phyloP scores from a whole-genome alignment of 2,329 filamentous ascomycete genomes.

The Ascochyta pisi region DNA sequence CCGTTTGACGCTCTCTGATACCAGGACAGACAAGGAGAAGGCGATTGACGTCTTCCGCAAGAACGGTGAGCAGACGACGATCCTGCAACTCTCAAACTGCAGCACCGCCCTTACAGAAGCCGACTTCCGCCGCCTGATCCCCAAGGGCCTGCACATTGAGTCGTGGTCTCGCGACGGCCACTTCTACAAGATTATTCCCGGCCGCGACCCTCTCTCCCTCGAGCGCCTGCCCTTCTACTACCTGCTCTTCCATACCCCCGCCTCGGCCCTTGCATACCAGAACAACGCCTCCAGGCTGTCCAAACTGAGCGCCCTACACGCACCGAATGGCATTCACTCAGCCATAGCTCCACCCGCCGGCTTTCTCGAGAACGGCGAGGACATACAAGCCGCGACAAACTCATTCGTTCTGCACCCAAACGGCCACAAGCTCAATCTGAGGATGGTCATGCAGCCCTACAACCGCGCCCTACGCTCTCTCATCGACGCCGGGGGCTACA shows the following conservation, averaged over 20 bases:
- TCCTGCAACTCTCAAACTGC: slow-evolving; percentile 64
- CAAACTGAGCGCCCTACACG: slow-evolving; percentile 54
- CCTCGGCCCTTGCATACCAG: slow-evolving; percentile 68
- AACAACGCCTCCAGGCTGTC: slow-evolving; percentile 62
- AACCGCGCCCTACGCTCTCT: slow-evolving; percentile 51
- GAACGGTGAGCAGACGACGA: slow-evolving; percentile 41
- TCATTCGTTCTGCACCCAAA: slow-evolving; percentile 57
- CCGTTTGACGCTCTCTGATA: slow-evolving; percentile 1
- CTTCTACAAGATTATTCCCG: slow-evolving; percentile 69
- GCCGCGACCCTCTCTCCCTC: slow-evolving; percentile 68
- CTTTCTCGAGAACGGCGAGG: slow-evolving; percentile 56
- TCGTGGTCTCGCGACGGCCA: slow-evolving; percentile 66
- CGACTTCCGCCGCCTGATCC: slow-evolving; percentile 74
- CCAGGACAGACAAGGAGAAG: slow-evolving; percentile 5
- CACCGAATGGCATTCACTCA: slow-evolving; percentile 52
- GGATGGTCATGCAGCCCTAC: slow-evolving; percentile 45
- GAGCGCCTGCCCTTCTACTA: slow-evolving; percentile 71
- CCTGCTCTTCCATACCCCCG: slow-evolving; percentile 68
- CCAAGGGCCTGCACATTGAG: slow-evolving; percentile 68
- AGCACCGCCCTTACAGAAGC: slow-evolving; percentile 62
- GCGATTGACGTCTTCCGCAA: slow-evolving; percentile 31
- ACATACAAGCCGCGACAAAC: slow-evolving; percentile 51
- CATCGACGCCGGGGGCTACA: slow-evolving; percentile 42
- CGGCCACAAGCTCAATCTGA: slow-evolving; percentile 30
- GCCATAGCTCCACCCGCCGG: slow-evolving; percentile 53